A percentile compares a stretch with the other conserved stretches of the same genome.
These are phyloP conservation scores for Fusarium gaditjirri DNA, from an alignment of 2,329 filamentous ascomycete genomes.

Conservation along the genomic window DNA sequence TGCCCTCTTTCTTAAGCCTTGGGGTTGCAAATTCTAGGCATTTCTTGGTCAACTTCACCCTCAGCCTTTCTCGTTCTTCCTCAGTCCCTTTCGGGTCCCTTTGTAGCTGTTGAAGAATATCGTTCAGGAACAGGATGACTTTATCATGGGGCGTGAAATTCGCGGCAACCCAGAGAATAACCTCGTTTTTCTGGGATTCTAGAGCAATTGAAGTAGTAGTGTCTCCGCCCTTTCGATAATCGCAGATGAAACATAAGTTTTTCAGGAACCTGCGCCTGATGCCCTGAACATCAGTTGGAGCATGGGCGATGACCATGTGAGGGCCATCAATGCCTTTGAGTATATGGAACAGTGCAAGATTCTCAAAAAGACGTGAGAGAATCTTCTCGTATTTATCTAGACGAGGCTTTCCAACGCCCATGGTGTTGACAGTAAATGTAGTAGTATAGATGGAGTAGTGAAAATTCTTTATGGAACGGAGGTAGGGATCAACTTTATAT, in stretches of 20 bases:
- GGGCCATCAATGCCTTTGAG: conserved; percentile 25
- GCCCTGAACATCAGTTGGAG: background rate
- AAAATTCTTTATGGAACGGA: background rate
- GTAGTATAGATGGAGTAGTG: background rate
- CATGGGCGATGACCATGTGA: background rate
- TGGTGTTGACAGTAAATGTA: background rate
- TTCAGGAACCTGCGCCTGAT: conserved; percentile 48
- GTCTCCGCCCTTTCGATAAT: conserved; percentile 57
- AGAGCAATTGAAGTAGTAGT: conserved; percentile 58
- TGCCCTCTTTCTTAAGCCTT: conserved; percentile 41
- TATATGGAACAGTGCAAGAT: conserved; percentile 29
- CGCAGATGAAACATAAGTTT: conserved; percentile 58
- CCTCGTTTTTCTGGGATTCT: conserved; percentile 47
- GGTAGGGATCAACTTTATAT: background rate
- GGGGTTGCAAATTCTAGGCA: conserved; percentile 30
- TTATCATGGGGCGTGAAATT: conserved; percentile 47
- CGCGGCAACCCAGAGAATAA: conserved; percentile 57
- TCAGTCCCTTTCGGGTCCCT: background rate
- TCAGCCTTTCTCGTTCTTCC: background rate
- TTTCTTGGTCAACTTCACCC: background rate
- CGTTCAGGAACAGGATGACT: conserved; percentile 47
- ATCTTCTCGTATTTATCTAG: conserved; percentile 17
- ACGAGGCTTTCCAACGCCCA: conserved; percentile 31
- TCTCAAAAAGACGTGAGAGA: conserved; percentile 38
- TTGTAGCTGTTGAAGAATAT: conserved; percentile 36